phyloP scores from a whole-genome alignment of 1,284 basidiomycete genomes.

The Ceratobasidium sp. region DNA sequence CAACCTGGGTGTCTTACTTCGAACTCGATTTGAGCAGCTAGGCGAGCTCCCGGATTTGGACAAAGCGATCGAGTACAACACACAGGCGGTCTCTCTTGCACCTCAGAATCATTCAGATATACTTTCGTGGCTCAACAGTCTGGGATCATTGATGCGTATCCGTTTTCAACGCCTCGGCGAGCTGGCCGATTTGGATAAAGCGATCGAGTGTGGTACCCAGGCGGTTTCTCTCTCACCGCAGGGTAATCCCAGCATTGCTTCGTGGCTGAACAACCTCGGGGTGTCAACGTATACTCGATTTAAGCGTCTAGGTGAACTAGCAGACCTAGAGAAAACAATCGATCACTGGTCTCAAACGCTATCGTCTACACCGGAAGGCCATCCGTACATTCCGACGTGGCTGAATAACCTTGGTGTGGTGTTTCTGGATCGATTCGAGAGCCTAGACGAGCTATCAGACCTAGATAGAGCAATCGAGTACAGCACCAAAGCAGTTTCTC shows the following conservation, averaged over 20 bases:
- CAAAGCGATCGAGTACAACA: too few relatives aligned
- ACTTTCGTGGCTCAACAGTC: too few relatives aligned
- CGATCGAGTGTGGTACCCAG: not conserved
- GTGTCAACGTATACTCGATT: not conserved
- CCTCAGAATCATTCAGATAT: too few relatives aligned
- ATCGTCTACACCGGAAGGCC: not conserved
- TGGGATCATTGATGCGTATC: too few relatives aligned
- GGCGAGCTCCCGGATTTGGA: too few relatives aligned
- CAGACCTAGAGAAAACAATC: not conserved
- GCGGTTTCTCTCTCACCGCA: not conserved
- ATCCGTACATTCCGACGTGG: not conserved
- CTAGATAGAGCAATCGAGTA: conserved; percentile 3
- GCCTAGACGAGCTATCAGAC: not conserved
- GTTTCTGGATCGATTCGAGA: not conserved
- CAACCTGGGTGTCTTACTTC: too few relatives aligned
- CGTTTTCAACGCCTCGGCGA: not conserved
- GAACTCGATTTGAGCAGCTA: too few relatives aligned
- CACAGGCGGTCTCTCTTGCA: too few relatives aligned
- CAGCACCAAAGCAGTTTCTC: not conserved
- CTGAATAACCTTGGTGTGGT: not conserved
- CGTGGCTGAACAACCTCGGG: not conserved
- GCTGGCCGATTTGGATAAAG: not conserved
- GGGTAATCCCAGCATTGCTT: not conserved
- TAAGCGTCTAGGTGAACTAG: not conserved
- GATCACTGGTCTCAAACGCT: not conserved